Evolutionary conservation across 345 rosid genomes (phyloP).

Genomic region (Citrus cavaleriei): DNA sequence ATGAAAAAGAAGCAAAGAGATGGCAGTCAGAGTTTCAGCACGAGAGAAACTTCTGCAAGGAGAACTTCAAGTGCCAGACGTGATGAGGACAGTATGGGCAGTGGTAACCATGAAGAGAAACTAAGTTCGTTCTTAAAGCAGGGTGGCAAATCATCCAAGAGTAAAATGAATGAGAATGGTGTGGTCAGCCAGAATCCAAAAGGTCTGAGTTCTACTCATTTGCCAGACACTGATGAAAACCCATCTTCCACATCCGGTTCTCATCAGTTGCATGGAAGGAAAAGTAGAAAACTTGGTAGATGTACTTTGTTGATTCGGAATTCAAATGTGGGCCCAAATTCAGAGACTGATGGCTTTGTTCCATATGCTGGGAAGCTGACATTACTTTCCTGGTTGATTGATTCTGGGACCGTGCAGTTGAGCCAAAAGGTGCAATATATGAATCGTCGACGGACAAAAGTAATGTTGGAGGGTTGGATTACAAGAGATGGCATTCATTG

Average conservation of each 20-base stretch:
- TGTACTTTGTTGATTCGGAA: constrained; percentile 81
- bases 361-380: constrained; percentile 78
- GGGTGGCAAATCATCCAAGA: constrained; percentile 46
- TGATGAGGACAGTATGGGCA: constrained; percentile 45
- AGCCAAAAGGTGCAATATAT: constrained; percentile 78
- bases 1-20: constrained; percentile 48
- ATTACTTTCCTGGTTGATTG: constrained; percentile 87
- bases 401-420: constrained; percentile 58
- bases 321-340: constrained; percentile 47
- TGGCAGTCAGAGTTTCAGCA: constrained; percentile 34
- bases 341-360: constrained; percentile 63
- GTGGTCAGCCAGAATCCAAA: constrained; percentile 31
- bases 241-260: constrained; percentile 36
- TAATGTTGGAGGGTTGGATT: constrained; percentile 74
- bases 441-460: constrained; percentile 49
- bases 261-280: constrained; percentile 55
- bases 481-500: constrained; percentile 83
- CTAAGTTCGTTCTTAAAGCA: constrained; percentile 58
- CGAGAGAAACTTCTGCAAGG: constrained; percentile 29
- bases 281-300: constrained; percentile 72
- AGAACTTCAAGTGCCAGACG: constrained; percentile 27
- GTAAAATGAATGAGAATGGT: constrained; percentile 32
- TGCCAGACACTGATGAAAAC: constrained; percentile 31
- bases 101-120: constrained; percentile 66
- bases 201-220: constrained; percentile 30